These are phyloP conservation scores for Tylopilus sp. DNA, from an alignment of 768 basidiomycete genomes.

Conservation along the genomic window DNA sequence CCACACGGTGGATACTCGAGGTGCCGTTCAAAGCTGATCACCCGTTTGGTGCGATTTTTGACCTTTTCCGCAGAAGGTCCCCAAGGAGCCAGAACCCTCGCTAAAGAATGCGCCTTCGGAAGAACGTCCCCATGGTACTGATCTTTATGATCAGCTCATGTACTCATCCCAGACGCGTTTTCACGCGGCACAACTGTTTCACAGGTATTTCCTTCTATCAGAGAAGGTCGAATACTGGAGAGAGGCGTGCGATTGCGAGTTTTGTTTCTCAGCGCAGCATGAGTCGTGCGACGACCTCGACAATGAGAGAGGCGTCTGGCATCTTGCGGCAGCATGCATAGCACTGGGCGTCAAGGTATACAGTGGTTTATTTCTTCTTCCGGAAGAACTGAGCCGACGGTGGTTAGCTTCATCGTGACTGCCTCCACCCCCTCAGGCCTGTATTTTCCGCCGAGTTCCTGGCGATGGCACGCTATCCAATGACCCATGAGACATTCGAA, in stretches of 20 bases:
- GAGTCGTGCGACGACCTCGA: not conserved
- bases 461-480: constrained; percentile 43
- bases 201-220: constrained; percentile 50
- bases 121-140: not conserved
- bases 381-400: not conserved
- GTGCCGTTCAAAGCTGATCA: constrained; percentile 22
- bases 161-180: constrained; percentile 59
- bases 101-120: not conserved
- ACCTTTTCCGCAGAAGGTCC: constrained; percentile 3
- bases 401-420: constrained; percentile 60
- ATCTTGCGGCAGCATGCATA: constrained; percentile 55
- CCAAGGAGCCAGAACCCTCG: not conserved
- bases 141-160: constrained; percentile 50
- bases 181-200: constrained; percentile 60
- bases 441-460: constrained; percentile 52
- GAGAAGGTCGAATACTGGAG: constrained; percentile 13
- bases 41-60: not conserved
- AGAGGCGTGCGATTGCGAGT: not conserved
- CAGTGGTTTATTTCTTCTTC: not conserved
- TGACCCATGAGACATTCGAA: constrained; percentile 52
- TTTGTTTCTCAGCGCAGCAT: not conserved
- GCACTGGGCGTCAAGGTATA: constrained; percentile 60
- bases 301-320: constrained; percentile 46
- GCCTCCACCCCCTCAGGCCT: constrained; percentile 51
- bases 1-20: constrained; percentile 46